Evolutionary conservation across 139 green algal species (phyloP).

Genomic region (Chlamydomonas eustigma): DNA sequence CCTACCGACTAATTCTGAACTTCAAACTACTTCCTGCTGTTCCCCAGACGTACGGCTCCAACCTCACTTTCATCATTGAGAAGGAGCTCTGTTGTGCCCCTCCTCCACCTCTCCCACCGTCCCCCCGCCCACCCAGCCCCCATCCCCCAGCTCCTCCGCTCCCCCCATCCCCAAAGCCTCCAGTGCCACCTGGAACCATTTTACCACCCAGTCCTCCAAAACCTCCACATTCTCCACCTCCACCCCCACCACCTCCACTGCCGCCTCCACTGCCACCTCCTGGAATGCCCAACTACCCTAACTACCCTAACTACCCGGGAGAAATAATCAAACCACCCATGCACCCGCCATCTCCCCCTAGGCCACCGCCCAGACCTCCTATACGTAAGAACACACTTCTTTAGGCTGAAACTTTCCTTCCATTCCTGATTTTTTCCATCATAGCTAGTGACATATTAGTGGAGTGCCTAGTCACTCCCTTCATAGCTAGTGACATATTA

Average conservation of each 20-base stretch:
- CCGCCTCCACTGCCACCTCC: not conserved
- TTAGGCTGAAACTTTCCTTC: too few species aligned
- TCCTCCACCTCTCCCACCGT: not conserved
- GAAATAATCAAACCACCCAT: not conserved
- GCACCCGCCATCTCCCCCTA: not conserved
- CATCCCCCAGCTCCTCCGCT: too few species aligned
- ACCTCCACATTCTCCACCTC: not conserved
- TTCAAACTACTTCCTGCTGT: too few species aligned
- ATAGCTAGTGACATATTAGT: too few species aligned
- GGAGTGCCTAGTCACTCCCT: too few species aligned
- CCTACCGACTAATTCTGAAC: too few species aligned
- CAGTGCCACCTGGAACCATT: not conserved
- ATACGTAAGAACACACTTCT: too few species aligned
- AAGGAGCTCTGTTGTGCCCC: not conserved
- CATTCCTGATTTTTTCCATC: too few species aligned
- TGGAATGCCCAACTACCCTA: not conserved
- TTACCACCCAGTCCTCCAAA: not conserved
- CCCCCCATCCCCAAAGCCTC: not conserved
- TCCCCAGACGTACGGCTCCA: not conserved
- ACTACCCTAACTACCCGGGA: not conserved
- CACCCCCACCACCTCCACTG: not conserved
- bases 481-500: too few species aligned
- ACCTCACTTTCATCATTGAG: not conserved
- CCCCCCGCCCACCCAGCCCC: not conserved
- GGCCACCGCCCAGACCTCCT: too few species aligned